Evolutionary conservation across 768 basidiomycete genomes (phyloP).

Genomic region (Paxillus ammoniavirescens): DNA sequence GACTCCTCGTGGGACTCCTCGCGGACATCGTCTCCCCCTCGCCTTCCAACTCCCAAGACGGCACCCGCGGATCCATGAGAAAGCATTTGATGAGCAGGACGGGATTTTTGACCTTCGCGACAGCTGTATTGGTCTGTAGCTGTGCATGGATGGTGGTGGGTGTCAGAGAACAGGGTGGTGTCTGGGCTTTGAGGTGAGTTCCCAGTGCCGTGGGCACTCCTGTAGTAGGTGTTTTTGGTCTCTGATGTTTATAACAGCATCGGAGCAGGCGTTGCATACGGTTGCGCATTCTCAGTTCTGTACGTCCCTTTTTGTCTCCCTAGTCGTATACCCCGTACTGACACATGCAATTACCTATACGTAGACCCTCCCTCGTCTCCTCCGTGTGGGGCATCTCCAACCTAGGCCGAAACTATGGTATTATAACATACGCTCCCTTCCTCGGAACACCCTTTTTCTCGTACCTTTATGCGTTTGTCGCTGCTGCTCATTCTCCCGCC

Average conservation of each 20-base stretch:
- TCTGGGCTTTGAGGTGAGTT: conserved; percentile 70
- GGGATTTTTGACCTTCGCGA: conserved; percentile 52
- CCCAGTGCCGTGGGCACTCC: neutral
- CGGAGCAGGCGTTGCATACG: conserved; percentile 68
- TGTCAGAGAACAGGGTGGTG: conserved; percentile 44
- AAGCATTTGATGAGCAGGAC: conserved; percentile 62
- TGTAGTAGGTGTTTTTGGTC: neutral
- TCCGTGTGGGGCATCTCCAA: conserved; percentile 71
- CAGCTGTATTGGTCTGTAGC: conserved; percentile 46
- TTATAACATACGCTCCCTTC: conserved; percentile 74
- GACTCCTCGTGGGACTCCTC: conserved; percentile 63
- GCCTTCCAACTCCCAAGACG: conserved; percentile 35
- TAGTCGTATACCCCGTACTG: neutral
- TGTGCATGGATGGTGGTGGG: conserved; percentile 56
- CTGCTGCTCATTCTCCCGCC: conserved; percentile 46
- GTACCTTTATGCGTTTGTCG: conserved; percentile 73
- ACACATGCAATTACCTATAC: conserved; percentile 2
- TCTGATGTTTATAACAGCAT: conserved; percentile 37
- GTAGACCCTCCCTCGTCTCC: conserved; percentile 67
- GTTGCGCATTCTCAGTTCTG: conserved; percentile 69
- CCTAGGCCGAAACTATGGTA: conserved; percentile 73
- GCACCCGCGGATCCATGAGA: conserved; percentile 30
- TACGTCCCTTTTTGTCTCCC: conserved; percentile 35
- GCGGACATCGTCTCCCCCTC: conserved; percentile 74
- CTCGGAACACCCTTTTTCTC: conserved; percentile 74